Conservation (phyloP, 192 early-diverging fungal species). For the Chytriomyces sp. region DNA sequence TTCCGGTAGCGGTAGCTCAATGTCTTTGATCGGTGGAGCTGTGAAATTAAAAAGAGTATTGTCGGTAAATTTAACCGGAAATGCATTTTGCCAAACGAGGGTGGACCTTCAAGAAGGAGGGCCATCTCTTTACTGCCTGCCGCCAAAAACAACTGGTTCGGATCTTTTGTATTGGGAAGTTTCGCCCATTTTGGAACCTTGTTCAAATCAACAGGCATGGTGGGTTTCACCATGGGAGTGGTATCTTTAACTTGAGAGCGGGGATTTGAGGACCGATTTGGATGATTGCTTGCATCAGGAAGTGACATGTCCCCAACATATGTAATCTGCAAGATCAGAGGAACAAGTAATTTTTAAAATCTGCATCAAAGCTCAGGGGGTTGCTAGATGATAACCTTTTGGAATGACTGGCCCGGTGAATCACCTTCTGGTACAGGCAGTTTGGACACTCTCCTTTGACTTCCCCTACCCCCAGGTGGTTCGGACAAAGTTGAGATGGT, state of each 20-base stretch:
- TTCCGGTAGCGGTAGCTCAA: constrained; percentile 26
- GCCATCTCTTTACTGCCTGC: constrained; percentile 30
- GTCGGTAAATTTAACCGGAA: neutral
- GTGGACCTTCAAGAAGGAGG: constrained; percentile 20
- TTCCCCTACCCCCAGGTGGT: neutral
- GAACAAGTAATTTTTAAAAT: neutral
- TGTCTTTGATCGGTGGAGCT: constrained; percentile 35
- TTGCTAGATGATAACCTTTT: constrained; percentile 9
- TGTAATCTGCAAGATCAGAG: constrained; percentile 5
- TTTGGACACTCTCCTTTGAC: constrained; percentile 26
- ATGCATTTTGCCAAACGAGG: neutral
- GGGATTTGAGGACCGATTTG: constrained; percentile 1
- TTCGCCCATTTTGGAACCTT: constrained; percentile 35
- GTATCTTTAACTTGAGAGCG: constrained; percentile 33
- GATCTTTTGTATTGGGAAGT: constrained; percentile 27
- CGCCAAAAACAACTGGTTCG: constrained; percentile 27
- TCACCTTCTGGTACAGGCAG: constrained; percentile 16
- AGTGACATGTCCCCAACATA: constrained; percentile 30
- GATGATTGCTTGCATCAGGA: constrained; percentile 16
- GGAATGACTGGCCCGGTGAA: constrained; percentile 27
- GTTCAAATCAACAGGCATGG: constrained; percentile 32
- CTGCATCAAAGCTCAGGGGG: neutral
- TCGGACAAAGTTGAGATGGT: constrained; percentile 2
- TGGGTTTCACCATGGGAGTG: constrained; percentile 30
- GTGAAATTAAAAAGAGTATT: neutral